Evolutionary conservation across 176 grass and related monocot genomes (phyloP), one percentile per base, ranked within the genome.

Genomic region (Triticum turgidum): DNA sequence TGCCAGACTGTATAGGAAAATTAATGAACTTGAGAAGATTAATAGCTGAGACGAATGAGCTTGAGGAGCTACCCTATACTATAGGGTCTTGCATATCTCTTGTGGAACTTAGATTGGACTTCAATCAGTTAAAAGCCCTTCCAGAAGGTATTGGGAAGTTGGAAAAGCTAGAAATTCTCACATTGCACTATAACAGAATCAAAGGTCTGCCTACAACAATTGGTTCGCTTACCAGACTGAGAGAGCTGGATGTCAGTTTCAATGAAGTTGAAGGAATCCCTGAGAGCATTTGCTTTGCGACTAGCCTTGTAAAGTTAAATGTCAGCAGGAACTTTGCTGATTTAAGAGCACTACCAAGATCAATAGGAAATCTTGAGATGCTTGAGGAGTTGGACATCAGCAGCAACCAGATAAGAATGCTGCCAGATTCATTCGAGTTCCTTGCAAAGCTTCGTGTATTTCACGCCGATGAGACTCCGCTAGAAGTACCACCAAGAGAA

Each of bases 331-430:
- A 99, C 65, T 99, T 99, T 69, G 94, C 97, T 0, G 97, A 99
- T 73, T 93, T 99, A 84, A 93, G 80, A 54, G 41, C 83, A 49
- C 85, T 99, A 9, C 97, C 97, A 76, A 85, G 77, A 82, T 96
- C 97, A 61, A 94, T 99, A 75, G 97, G 94, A 44, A 91, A 99
- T 88, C 92, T 99, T 83, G 97, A 99, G 77, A 91, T 99, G 85
- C 88, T 99, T 49, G 94, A 99, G 83, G 97, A 99, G 83, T 69
- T 99, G 77, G 94, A 99, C 76, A 94, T 99, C 61, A 99, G 97
- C 75, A 96, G 88, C 80, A 95, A 99, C 89, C 97, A 99, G 97
- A 94, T 99, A 84, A 86, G 83, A 27, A 80, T 93, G 78, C 51
- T 99, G 76, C 97, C 94, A 56, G 92, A 99, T 76, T 92, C 97